Evolutionary conservation across 2,329 filamentous ascomycete species (phyloP), one percentile per base, ranked within the genome.

Genomic region (Trichoderma endophyticum): DNA sequence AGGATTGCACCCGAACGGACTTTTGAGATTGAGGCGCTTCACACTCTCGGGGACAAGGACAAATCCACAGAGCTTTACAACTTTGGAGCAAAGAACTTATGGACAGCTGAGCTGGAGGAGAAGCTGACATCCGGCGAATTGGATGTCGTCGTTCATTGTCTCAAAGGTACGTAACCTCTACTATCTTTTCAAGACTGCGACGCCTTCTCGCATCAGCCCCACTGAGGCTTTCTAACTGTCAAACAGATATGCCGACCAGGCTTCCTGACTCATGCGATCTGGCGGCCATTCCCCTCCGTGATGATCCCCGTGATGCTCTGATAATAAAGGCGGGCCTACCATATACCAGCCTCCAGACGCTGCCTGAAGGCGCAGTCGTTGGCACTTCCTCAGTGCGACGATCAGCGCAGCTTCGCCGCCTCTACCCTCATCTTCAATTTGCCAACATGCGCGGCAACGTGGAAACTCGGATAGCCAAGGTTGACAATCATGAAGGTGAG

Each of bases 141-240:
- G 12, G 70, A 71, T 61, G 62, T 71, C n/a, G 24, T 71, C 2
- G 70, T 71, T 21, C 70, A 71, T 21, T 71, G 70, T 34, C 70
- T 67, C 4, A 71, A 71, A 36, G 69, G 69, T 15, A 15, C 12
- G 6, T 54, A 39, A 18, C 15, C 36, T 36, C 34, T 6, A 36
- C 6, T 18, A 39, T 15, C 3, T 39, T 3, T 6, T 18, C 64
- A 48, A 65, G n/a, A 6, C n/a, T 3, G 18, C 26, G 14, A 12
- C 6, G 6, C 14, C n/a, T 32, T 21, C n/a, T 21, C 14, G 12
- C 63, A 54, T 30, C 2, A 21, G 3, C 3, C 3, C 11, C 18
- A 9, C 28, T 15, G 7, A 26, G 30, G 4, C 32, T 8, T 18
- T 48, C 34, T 69, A 30, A 68, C 24, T 18, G 24, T 12, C 18